Conservation (phyloP, 73 alveolate genomes). For the Paramecium sonneborni region DNA sequence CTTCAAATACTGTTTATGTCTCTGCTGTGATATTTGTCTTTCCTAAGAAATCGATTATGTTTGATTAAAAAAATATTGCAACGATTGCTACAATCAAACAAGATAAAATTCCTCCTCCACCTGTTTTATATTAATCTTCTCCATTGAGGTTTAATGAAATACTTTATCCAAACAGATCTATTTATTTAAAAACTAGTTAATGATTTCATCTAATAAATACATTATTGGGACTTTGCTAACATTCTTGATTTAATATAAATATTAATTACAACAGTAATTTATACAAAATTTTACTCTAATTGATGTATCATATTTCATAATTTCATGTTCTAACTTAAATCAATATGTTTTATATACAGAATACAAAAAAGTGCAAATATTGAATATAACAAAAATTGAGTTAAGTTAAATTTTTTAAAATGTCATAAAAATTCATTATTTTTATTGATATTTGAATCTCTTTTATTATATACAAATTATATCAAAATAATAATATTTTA, state of each 20-base stretch:
- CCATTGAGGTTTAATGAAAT: constrained; percentile 22
- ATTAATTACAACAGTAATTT: background rate
- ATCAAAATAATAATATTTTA: no score
- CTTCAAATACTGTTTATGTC: background rate
- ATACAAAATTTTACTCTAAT: background rate
- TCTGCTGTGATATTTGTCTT: constrained; percentile 20
- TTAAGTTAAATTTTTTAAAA: no score
- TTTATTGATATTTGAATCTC: no score
- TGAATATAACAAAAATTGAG: background rate
- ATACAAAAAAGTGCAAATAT: background rate
- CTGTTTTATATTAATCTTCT: constrained; percentile 34
- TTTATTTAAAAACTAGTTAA: constrained; percentile 15
- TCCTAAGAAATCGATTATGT: background rate
- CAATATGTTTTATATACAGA: background rate
- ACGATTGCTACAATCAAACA: constrained; percentile 30
- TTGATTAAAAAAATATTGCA: constrained; percentile 16
- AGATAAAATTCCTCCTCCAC: constrained; percentile 26
- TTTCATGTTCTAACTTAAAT: background rate
- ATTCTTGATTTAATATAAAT: background rate
- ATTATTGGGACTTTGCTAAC: constrained; percentile 35
- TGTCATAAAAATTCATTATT: no score
- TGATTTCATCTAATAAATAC: background rate
- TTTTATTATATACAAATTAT: no score
- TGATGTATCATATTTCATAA: background rate
- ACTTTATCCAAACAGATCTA: constrained; percentile 31